A percentile compares a stretch with the other conserved stretches of the same genome.
phyloP scores from a whole-genome alignment of 2,329 filamentous ascomycete species.

The Penicillium glabrum region DNA sequence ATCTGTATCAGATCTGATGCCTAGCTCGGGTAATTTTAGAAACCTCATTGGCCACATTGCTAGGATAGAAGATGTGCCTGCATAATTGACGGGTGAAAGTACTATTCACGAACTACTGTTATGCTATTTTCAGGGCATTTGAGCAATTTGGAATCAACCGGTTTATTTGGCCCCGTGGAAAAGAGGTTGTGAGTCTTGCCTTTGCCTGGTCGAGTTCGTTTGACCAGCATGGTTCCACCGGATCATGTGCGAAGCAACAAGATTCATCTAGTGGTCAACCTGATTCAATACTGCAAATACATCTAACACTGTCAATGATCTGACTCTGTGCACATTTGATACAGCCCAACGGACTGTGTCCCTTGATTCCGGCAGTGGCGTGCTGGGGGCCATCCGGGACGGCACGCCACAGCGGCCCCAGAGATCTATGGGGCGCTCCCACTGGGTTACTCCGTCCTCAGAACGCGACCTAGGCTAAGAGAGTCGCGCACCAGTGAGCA shows the following conservation, averaged over 20 bases:
- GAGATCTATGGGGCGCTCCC: conserved; percentile 28
- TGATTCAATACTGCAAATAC: not conserved
- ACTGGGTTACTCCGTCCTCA: conserved; percentile 30
- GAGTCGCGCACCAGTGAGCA: conserved; percentile 21
- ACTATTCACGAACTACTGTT: too few relatives aligned
- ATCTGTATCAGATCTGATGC: not conserved
- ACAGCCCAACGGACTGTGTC: conserved; percentile 39
- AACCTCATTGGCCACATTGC: not conserved
- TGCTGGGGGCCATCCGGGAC: conserved; percentile 36
- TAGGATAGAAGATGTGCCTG: too few relatives aligned
- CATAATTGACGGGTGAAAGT: too few relatives aligned
- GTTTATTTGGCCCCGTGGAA: too few relatives aligned
- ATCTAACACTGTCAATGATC: conserved; percentile 22
- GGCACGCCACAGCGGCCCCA: not conserved
- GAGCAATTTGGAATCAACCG: too few relatives aligned
- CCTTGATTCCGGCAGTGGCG: conserved; percentile 36
- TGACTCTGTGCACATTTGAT: conserved; percentile 35
- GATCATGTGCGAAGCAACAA: too few relatives aligned
- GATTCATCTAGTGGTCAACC: too few relatives aligned
- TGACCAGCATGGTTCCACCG: too few relatives aligned
- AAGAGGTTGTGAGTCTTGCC: too few relatives aligned
- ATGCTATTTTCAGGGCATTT: too few relatives aligned
- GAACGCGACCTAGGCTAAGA: conserved; percentile 19
- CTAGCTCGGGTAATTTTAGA: not conserved
- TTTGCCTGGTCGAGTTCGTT: too few relatives aligned